These are phyloP conservation scores for Solanum pimpinellifolium DNA, from an alignment of 257 asterid species.

Conservation along the genomic window DNA sequence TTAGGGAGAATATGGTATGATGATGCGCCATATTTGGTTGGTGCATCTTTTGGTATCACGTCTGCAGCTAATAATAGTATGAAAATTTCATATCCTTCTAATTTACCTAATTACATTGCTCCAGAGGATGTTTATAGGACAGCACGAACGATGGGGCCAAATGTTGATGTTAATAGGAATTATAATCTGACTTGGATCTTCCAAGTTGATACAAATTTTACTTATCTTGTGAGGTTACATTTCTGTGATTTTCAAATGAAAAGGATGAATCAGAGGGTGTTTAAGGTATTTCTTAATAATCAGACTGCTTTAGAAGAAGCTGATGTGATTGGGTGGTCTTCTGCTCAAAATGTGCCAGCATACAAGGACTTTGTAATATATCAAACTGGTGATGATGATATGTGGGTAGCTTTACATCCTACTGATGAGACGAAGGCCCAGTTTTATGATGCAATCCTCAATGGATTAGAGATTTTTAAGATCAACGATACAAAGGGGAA, in stretches of 20 bases:
- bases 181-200: conserved; percentile 72
- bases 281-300: conserved; percentile 37
- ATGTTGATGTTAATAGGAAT: conserved; percentile 28
- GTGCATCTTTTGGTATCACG: conserved; percentile 47
- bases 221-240: conserved; percentile 67
- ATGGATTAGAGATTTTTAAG: conserved; percentile 74
- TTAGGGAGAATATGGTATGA: conserved; percentile 55
- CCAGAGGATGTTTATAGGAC: conserved; percentile 42
- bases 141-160: conserved; percentile 54
- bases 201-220: conserved; percentile 42
- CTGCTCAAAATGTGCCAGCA: conserved; percentile 32
- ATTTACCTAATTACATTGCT: conserved; percentile 21
- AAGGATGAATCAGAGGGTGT: conserved; percentile 53
- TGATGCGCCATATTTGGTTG: conserved; percentile 49
- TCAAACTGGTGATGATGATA: conserved; percentile 6
- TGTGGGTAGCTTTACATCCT: conserved; percentile 61
- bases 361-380: conserved; percentile 41
- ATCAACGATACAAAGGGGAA: conserved; percentile 36
- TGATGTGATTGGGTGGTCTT: conserved; percentile 45
- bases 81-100: conserved; percentile 21
- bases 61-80: conserved; percentile 22
- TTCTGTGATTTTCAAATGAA: conserved; percentile 48
- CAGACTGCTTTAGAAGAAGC: conserved; percentile 40
- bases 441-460: conserved; percentile 41
- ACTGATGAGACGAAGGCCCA: conserved; percentile 27